Percentiles rank a stretch among this genome's conserved stretches.
phyloP scores from a whole-genome alignment of 75 land plant species.

The Pseudotsuga menziesii region DNA sequence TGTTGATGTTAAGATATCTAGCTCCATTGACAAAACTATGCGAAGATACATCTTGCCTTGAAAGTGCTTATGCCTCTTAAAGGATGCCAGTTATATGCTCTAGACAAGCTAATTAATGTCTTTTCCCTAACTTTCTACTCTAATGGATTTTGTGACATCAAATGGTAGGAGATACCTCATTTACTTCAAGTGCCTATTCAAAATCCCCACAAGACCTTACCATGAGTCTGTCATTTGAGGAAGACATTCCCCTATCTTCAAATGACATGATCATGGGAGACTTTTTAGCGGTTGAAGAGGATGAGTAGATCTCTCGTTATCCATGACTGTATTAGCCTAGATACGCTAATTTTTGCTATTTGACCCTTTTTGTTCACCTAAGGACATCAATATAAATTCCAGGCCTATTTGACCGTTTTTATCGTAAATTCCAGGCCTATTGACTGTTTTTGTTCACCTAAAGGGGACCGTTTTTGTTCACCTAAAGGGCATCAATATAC shows the following conservation, averaged over 20 bases:
- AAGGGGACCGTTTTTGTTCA: background rate
- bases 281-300: background rate
- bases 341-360: background rate
- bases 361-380: background rate
- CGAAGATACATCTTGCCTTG: background rate
- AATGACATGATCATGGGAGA: background rate
- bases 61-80: background rate
- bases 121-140: no score
- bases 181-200: background rate
- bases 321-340: background rate
- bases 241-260: background rate
- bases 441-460: background rate
- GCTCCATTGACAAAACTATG: no score
- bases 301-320: background rate
- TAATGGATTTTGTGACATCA: background rate
- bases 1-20: no score
- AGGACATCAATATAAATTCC: no score
- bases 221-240: background rate
- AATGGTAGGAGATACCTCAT: background rate
- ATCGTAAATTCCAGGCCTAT: background rate
- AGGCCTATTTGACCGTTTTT: background rate
- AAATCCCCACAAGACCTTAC: background rate
- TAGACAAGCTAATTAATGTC: no score
- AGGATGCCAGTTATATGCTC: background rate
- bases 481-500: background rate